Percentiles rank a stretch among this genome's conserved stretches.
phyloP scores from a whole-genome alignment of 768 basidiomycete species.

The Ramaria sp. region DNA sequence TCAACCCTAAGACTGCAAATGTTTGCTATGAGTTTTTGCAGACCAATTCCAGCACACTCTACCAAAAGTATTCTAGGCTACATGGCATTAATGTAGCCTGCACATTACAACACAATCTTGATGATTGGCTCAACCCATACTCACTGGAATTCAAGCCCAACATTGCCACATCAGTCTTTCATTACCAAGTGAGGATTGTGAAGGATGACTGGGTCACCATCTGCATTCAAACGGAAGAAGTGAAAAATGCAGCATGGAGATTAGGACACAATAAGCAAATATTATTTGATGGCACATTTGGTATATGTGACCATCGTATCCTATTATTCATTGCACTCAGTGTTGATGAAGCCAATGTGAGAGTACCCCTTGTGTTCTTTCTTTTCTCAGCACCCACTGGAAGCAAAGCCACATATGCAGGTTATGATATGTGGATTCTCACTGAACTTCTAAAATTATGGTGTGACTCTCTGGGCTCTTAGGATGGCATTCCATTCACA shows the following conservation, averaged over 20 bases:
- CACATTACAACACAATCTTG: not conserved
- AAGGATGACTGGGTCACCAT: not conserved
- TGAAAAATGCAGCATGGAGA: not conserved
- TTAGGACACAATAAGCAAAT: constrained; percentile 7
- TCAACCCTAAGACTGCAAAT: not conserved
- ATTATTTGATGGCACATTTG: constrained; percentile 18
- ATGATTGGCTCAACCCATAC: not conserved
- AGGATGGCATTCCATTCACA: no score
- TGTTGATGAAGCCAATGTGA: constrained; percentile 18
- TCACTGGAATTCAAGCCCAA: not conserved
- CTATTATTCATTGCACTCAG: constrained; percentile 25
- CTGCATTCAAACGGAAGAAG: not conserved
- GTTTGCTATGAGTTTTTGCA: constrained; percentile 1
- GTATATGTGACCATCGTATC: constrained; percentile 12
- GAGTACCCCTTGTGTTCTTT: constrained; percentile 23
- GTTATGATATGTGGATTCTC: not conserved
- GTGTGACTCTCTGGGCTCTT: no score
- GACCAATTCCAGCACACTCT: not conserved
- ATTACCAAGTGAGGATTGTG: not conserved
- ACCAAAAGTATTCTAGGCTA: not conserved
- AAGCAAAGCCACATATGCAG: not conserved
- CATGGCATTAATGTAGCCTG: not conserved
- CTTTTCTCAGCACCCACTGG: constrained; percentile 23
- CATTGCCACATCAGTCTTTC: not conserved
- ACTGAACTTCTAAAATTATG: no score